Base-by-base conservation (phyloP, 768 basidiomycete species). In the Piloderma croceum region DNA sequence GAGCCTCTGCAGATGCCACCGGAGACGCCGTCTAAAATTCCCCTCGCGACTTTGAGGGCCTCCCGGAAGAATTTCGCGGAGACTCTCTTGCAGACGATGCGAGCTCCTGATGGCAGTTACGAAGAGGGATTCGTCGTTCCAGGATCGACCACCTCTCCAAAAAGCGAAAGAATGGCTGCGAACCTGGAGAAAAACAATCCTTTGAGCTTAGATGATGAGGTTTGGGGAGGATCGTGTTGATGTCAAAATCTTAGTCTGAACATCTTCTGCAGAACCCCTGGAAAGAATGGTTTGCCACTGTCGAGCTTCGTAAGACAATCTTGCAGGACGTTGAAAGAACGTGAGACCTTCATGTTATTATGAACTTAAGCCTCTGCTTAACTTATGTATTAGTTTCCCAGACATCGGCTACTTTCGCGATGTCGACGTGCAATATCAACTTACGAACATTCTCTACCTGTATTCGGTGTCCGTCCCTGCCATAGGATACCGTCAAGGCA, bases 251-350 rank as follows among this genome's bases (percentile, higher is more conserved):
- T 29, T 15, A 29, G 27, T 29, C 27, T 29, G 10, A 29, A n/a
- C n/a, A n/a, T n/a, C n/a, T n/a, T n/a, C n/a, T n/a, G n/a, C 27
- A 93, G 81, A 96, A 93, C 62, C 93, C 93, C 7, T 99, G 96
- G 96, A 85, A 80, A 50, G 77, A 80, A 34, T 98, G 91, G 90
- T 99, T 97, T 60, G 70, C 79, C 21, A 77, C 90, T 29, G 73
- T 92, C 13, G 96, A 98, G 44, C 67, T 97, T 27, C 74, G 92
- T 24, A 91, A 84, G 57, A 88, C 79, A 10, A 96, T 99, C 35
- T 64, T 79, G 27, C 90, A 96, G 61, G 96, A 99, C 56, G 96
- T 99, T 1, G 90, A 96, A 51, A 73, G 96, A 53, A 98, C 96
- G 82, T 92, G 62, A 61, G 89, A 68, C 27, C 42, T 20, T 24